phyloP scores from a whole-genome alignment of 805 yeast species.

The Pichia deserticola region DNA sequence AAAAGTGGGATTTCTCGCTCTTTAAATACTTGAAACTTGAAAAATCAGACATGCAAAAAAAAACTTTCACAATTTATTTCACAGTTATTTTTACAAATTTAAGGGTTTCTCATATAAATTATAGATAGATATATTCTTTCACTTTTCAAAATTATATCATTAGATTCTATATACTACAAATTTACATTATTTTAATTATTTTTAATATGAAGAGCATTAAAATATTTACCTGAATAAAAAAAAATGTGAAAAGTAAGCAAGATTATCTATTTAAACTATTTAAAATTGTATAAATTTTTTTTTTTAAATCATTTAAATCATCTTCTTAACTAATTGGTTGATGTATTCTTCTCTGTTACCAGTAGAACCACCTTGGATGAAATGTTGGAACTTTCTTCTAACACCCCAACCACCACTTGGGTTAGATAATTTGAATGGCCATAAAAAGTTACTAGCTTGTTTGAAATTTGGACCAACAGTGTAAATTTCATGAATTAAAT shows the following conservation, averaged over 20 bases:
- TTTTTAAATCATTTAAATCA: slow-evolving; percentile 57
- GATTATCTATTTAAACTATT: background rate
- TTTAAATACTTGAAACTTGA: too few species aligned
- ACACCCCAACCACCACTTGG: slow-evolving; percentile 98
- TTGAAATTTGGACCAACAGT: slow-evolving; percentile 98
- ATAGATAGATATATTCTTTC: too few species aligned
- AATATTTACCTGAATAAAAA: background rate
- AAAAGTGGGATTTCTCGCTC: background rate
- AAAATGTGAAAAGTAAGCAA: background rate
- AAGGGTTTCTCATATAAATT: too few species aligned
- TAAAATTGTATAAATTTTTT: background rate
- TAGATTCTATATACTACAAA: too few species aligned
- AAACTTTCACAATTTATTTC: too few species aligned
- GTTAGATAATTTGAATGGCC: slow-evolving; percentile 96
- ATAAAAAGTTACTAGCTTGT: slow-evolving; percentile 96
- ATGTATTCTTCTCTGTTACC: slow-evolving; percentile 97
- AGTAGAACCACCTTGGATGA: slow-evolving; percentile 96
- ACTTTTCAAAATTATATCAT: too few species aligned
- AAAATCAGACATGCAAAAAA: too few species aligned
- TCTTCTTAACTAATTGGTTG: slow-evolving; percentile 88
- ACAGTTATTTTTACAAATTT: too few species aligned
- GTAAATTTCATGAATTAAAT: slow-evolving; percentile 92
- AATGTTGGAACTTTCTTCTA: slow-evolving; percentile 93
- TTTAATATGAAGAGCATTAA: background rate
- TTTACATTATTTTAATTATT: too few species aligned